Evolutionary conservation across 2,329 filamentous ascomycete genomes (phyloP), one percentile per base, ranked within the genome.

Genomic region (Colletotrichum sp.): DNA sequence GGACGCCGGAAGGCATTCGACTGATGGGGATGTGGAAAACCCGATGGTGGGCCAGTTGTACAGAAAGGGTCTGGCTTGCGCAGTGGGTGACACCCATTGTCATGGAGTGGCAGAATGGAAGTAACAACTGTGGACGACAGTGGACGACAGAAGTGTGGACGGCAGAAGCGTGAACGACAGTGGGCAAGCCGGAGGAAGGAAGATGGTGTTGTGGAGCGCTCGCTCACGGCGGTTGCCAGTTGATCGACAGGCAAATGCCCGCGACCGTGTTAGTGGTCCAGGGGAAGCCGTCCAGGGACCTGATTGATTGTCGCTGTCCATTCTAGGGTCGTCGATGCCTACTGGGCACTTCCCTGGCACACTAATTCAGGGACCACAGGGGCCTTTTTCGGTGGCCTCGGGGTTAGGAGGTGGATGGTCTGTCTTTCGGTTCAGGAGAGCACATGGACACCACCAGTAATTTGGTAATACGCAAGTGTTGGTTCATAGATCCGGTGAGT

Each of bases 211-310:
- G 32, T 49, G 69, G 55, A 34, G 62, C 18, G 39, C 39, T 26
- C 34, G 60, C 39, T 12, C 60, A 67, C 44, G 28, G 39, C 28
- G 52, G 62, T 60, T 55, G 26, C 36, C 49, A 76, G 39, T 69
- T 69, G 73, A 76, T 76, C 73, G 69, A 73, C 69, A 73, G 28
- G 69, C 64, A 68, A 68, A 36, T 76, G 63, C 63, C 70, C 63
- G 44, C 57, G 63, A 69, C 44, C 59, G 69, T 76, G 39, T 34
- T 72, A 64, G 39, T 30, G 62, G 26, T 57, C 63, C 69, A 72
- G 63, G 57, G 72, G 68, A 18, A 36, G 52, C 26, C 36, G 30
- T 39, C 57, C 55, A 72, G 63, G 69, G 73, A 60, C 73, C 68
- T 49, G 28, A 60, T 75, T 44, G 69, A 65, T 34, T 69, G 34